Evolutionary conservation across 2,329 filamentous ascomycete genomes (phyloP).

Genomic region (Xenosphaeropsis pyriputrescens): DNA sequence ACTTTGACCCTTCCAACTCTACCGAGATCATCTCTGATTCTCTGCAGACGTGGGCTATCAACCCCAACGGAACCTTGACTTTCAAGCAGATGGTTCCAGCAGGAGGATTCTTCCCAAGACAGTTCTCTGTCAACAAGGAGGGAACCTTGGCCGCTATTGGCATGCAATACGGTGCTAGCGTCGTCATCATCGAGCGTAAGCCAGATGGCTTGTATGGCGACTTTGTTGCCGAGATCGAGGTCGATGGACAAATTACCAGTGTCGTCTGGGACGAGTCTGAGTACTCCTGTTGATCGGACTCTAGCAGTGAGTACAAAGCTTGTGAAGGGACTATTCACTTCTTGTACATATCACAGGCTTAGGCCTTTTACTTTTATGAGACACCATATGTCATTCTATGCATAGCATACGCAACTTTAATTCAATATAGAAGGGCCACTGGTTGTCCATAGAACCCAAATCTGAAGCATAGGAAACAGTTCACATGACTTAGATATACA

Average conservation of each 20-base stretch:
- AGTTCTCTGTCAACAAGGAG: conserved; percentile 28
- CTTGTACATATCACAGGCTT: too few relatives aligned
- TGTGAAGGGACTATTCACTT: too few relatives aligned
- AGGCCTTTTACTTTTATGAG: too few relatives aligned
- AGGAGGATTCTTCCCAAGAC: conserved; percentile 28
- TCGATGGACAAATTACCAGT: conserved; percentile 11
- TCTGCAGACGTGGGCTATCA: conserved; percentile 45
- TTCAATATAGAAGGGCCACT: too few relatives aligned
- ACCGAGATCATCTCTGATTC: conserved; percentile 28
- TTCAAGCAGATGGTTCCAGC: conserved; percentile 27
- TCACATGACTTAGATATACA: too few relatives aligned
- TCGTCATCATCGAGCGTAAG: conserved; percentile 27
- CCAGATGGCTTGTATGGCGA: conserved; percentile 22
- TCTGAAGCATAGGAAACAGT: too few relatives aligned
- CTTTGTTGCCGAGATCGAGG: conserved; percentile 11
- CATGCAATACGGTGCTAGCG: conserved; percentile 23
- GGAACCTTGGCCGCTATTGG: conserved; percentile 30
- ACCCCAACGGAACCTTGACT: conserved; percentile 25
- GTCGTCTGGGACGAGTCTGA: conserved; percentile 15
- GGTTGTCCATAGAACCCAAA: too few relatives aligned
- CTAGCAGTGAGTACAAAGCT: too few relatives aligned
- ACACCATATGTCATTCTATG: too few relatives aligned
- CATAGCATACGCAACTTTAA: too few relatives aligned
- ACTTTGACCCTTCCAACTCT: conserved; percentile 30
- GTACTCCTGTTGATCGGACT: too few relatives aligned